Evolutionary conservation across 495 filamentous ascomycete genomes (phyloP).

Genomic region (Lentithecium fluviatile): DNA sequence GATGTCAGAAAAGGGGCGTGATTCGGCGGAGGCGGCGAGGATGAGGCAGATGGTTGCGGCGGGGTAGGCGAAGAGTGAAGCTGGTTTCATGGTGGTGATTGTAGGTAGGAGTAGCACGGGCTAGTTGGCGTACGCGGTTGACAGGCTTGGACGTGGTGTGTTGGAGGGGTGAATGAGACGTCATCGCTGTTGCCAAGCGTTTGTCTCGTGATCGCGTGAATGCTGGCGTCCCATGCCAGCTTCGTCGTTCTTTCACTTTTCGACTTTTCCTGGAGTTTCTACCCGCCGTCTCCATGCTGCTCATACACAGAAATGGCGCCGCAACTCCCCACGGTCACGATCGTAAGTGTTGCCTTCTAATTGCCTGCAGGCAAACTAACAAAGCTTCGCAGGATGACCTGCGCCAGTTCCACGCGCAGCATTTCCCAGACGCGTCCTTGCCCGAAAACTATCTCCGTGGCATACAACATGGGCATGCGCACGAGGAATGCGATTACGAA

Average conservation of each 20-base stretch:
- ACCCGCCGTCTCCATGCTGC: background rate
- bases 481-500: constrained; percentile 46
- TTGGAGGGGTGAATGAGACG: constrained; percentile 26
- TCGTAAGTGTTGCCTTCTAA: constrained; percentile 8
- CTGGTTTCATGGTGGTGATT: constrained; percentile 27
- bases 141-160: background rate
- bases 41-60: constrained; percentile 20
- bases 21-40: constrained; percentile 24
- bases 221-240: background rate
- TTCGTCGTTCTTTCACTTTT: too few species aligned
- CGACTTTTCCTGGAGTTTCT: background rate
- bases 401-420: constrained; percentile 60
- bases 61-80: constrained; percentile 15
- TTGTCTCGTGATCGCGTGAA: constrained; percentile 27
- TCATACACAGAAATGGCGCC: background rate
- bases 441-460: constrained; percentile 45
- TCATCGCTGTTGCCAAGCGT: constrained; percentile 23
- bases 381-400: constrained; percentile 65
- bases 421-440: constrained; percentile 47
- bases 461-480: background rate
- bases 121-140: background rate
- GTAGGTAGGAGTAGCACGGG: constrained; percentile 7
- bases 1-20: constrained; percentile 24
- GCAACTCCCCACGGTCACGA: constrained; percentile 27
- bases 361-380: background rate